Evolutionary conservation across 176 grass and related monocot species (phyloP).

Genomic region (Alopecurus myosuroides): DNA sequence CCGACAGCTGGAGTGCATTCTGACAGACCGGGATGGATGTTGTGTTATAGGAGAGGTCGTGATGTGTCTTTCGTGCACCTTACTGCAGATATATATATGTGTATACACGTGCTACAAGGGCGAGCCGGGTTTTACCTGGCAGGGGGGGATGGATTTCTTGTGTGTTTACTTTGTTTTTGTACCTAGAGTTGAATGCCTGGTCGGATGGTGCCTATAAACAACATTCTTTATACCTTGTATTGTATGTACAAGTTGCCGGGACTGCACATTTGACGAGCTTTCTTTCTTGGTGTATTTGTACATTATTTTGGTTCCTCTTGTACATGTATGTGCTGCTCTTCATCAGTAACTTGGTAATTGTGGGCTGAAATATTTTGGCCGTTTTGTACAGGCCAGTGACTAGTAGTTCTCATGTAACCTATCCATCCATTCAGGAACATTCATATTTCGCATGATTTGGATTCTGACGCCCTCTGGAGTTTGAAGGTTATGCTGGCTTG

Average conservation of each 20-base stretch:
- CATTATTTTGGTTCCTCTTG: background rate
- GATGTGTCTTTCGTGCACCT: constrained; percentile 26
- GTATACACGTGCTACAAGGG: constrained; percentile 44
- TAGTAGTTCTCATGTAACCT: background rate
- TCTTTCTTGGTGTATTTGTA: background rate
- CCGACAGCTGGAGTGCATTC: constrained; percentile 76
- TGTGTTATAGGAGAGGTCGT: constrained; percentile 30
- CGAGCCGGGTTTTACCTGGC: constrained; percentile 30
- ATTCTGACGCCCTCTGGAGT: no score
- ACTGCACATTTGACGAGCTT: constrained; percentile 13
- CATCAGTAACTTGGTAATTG: background rate
- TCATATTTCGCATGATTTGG: no score
- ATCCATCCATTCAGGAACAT: no score
- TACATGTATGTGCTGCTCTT: constrained; percentile 20
- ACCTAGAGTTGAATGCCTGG: constrained; percentile 22
- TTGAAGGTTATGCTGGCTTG: no score
- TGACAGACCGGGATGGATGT: constrained; percentile 38
- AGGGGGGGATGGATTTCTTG: background rate
- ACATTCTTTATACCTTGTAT: constrained; percentile 73
- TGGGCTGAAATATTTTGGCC: background rate
- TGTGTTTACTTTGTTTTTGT: constrained; percentile 38
- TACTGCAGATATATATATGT: constrained; percentile 50
- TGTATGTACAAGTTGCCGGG: constrained; percentile 48
- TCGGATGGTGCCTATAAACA: constrained; percentile 38
- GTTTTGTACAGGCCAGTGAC: background rate